Percentiles rank a stretch among this genome's conserved stretches.
These are phyloP conservation scores for Boletus vinaceobasis DNA, from an alignment of 768 basidiomycete genomes.

Conservation along the genomic window DNA sequence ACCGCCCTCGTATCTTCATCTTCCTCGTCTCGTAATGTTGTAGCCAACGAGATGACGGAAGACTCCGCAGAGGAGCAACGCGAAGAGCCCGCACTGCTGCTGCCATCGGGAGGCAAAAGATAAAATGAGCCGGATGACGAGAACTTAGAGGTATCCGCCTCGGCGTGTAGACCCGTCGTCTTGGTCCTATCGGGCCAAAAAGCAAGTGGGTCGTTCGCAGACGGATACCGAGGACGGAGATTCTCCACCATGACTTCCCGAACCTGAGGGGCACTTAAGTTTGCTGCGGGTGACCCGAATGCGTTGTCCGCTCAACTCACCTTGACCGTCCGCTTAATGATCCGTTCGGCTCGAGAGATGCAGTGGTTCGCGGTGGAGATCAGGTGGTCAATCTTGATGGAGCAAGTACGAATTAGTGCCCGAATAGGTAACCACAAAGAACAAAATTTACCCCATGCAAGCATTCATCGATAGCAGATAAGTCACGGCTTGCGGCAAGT, in stretches of 20 bases:
- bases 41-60: slow-evolving; percentile 45
- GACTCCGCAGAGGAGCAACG: slow-evolving; percentile 30
- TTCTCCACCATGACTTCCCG: slow-evolving; percentile 45
- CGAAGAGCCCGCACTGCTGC: slow-evolving; percentile 13
- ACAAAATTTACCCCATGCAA: slow-evolving; percentile 47
- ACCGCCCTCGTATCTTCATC: slow-evolving; percentile 63
- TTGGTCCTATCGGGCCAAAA: slow-evolving; percentile 12
- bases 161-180: background rate
- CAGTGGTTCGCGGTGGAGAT: slow-evolving; percentile 52
- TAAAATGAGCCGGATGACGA: slow-evolving; percentile 17
- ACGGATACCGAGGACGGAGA: slow-evolving; percentile 34
- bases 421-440: slow-evolving; percentile 7
- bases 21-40: slow-evolving; percentile 50
- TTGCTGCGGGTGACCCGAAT: background rate
- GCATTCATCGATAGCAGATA: slow-evolving; percentile 52
- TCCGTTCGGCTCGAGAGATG: slow-evolving; percentile 54
- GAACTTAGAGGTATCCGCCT: background rate
- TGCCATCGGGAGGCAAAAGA: slow-evolving; percentile 18
- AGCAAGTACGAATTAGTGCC: slow-evolving; percentile 4
- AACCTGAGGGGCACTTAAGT: slow-evolving; percentile 35
- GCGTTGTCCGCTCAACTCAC: slow-evolving; percentile 31
- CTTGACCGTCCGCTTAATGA: slow-evolving; percentile 53
- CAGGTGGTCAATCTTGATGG: slow-evolving; percentile 51
- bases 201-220: slow-evolving; percentile 19
- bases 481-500: slow-evolving; percentile 52